phyloP scores from a whole-genome alignment of 2,329 filamentous ascomycete genomes.

The Cryphonectria parasitica region DNA sequence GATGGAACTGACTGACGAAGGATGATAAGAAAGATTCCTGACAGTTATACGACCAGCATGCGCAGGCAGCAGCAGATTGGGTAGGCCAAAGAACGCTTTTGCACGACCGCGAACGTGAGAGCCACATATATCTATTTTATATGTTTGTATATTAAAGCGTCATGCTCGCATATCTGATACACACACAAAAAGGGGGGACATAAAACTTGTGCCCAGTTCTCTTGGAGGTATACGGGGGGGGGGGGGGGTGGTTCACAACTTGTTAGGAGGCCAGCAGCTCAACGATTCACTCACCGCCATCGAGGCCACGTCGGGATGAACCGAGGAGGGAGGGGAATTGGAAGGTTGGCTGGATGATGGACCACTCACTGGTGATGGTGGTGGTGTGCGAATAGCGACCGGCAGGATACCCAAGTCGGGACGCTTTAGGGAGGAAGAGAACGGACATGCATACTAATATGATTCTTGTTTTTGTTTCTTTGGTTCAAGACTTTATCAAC shows the following conservation, averaged over 20 bases:
- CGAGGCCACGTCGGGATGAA: background rate
- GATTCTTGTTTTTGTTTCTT: conserved; percentile 18
- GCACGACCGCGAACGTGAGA: background rate
- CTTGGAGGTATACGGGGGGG: background rate
- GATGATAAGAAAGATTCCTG: background rate
- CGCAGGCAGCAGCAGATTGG: background rate
- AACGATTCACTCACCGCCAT: background rate
- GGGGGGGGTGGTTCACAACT: background rate
- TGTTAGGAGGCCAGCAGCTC: background rate
- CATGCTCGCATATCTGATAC: conserved; percentile 24
- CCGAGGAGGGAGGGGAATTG: background rate
- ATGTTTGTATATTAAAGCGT: conserved; percentile 26
- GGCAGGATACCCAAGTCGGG: conserved; percentile 13
- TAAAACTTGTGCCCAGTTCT: conserved; percentile 10
- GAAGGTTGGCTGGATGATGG: background rate
- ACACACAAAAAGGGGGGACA: conserved; percentile 3
- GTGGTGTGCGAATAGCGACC: background rate
- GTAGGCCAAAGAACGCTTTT: background rate
- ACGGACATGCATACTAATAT: conserved; percentile 28
- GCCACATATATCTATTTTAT: conserved; percentile 17
- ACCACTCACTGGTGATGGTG: background rate
- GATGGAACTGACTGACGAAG: conserved; percentile 24
- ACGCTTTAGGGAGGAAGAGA: background rate
- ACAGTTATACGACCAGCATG: background rate
- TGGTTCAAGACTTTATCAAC: conserved; percentile 8